Percentiles rank a stretch among this genome's conserved stretches.
Conservation (phyloP, 139 green algal genomes). For the Micromonas pusilla region DNA sequence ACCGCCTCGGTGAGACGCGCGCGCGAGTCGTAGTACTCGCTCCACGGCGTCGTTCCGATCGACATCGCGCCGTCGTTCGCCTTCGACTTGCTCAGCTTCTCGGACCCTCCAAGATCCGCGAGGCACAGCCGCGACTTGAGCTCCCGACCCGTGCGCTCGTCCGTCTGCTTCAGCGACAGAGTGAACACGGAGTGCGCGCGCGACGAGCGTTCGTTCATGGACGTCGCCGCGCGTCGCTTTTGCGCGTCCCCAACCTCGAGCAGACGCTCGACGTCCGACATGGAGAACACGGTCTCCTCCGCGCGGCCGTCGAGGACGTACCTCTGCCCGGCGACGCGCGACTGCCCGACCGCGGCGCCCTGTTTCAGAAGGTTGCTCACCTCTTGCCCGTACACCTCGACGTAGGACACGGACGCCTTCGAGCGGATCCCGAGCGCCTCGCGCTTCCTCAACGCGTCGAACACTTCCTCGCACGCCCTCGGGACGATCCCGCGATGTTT, state of each 20-base stretch:
- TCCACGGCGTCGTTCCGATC: conserved; percentile 18
- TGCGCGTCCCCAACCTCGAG: conserved; percentile 28
- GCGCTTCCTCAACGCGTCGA: neutral
- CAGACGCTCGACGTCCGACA: neutral
- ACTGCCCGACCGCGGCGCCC: conserved; percentile 21
- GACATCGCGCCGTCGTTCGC: conserved; percentile 8
- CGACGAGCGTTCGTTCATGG: conserved; percentile 33
- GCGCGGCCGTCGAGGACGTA: conserved; percentile 31
- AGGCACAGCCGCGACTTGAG: conserved; percentile 18
- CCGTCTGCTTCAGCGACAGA: conserved; percentile 25
- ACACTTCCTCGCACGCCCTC: conserved; percentile 25
- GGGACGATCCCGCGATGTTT: conserved; percentile 26
- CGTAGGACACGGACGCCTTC: conserved; percentile 23
- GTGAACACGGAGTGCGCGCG: conserved; percentile 29
- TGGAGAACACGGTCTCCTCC: neutral
- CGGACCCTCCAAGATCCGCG: conserved; percentile 29
- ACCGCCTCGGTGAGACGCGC: conserved; percentile 24
- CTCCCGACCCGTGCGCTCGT: neutral
- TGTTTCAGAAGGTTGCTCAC: conserved; percentile 21
- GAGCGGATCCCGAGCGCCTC: neutral
- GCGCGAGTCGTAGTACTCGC: conserved; percentile 31
- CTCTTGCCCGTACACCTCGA: conserved; percentile 32
- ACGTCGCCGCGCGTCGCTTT: conserved; percentile 29
- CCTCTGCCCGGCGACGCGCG: conserved; percentile 26
- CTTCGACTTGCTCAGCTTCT: conserved; percentile 31